phyloP scores from a whole-genome alignment of 495 filamentous ascomycete species.

The Penicillium dipodomyicola region DNA sequence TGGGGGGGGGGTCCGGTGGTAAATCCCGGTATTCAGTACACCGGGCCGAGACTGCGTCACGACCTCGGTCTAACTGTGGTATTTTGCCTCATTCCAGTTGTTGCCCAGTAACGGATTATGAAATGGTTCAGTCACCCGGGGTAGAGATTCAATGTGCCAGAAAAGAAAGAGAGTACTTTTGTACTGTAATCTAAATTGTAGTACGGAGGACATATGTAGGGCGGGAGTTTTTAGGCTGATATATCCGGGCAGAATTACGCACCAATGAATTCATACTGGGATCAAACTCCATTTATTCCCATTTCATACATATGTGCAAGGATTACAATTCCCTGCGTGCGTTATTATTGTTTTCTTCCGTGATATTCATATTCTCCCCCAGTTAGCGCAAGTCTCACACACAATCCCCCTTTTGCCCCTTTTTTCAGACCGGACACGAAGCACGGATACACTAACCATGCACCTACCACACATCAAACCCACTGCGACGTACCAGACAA shows the following conservation, averaged over 20 bases:
- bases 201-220: neutral
- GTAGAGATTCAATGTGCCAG: neutral
- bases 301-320: too few relatives aligned
- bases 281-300: neutral
- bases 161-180: neutral
- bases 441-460: conserved; percentile 1
- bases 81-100: neutral
- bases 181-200: neutral
- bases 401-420: conserved; percentile 12
- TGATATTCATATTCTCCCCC: neutral
- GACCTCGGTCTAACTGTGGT: conserved; percentile 1
- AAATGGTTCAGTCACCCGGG: neutral
- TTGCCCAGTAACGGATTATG: neutral
- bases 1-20: neutral
- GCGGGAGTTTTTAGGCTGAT: neutral
- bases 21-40: conserved; percentile 5
- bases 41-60: conserved; percentile 9
- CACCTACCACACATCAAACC: neutral
- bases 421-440: conserved; percentile 11
- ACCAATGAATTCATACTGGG: conserved; percentile 13
- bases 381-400: neutral
- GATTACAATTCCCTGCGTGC: too few relatives aligned
- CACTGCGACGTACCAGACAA: neutral
- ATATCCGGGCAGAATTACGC: conserved; percentile 4
- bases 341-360: too few relatives aligned